phyloP scores from a whole-genome alignment of 371 early-diverging fungal genomes.

The Syncephalastrum racemosum region DNA sequence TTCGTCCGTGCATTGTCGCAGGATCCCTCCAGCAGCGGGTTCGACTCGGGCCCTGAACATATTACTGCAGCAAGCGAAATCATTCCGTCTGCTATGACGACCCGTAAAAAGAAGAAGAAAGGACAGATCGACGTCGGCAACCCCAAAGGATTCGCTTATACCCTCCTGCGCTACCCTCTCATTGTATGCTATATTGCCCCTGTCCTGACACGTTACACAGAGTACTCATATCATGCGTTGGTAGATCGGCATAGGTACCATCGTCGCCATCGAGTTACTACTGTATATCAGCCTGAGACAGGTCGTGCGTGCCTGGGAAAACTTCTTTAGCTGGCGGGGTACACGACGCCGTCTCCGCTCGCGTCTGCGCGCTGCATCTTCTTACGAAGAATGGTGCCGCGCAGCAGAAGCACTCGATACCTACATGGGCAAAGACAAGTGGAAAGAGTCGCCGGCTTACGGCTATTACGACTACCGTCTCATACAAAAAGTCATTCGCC shows the following conservation, averaged over 20 bases:
- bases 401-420: slow-evolving; percentile 72
- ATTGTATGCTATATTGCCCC: slow-evolving; percentile 43
- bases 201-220: neutral
- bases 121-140: slow-evolving; percentile 30
- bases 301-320: slow-evolving; percentile 76
- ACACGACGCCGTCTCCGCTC: slow-evolving; percentile 49
- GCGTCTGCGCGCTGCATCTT: slow-evolving; percentile 47
- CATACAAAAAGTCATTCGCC: slow-evolving; percentile 63
- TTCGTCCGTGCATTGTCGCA: slow-evolving; percentile 50
- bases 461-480: slow-evolving; percentile 72
- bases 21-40: slow-evolving; percentile 26
- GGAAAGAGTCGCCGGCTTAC: slow-evolving; percentile 67
- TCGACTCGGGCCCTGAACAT: slow-evolving; percentile 44
- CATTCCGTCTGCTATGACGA: slow-evolving; percentile 34
- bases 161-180: slow-evolving; percentile 59
- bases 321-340: slow-evolving; percentile 66
- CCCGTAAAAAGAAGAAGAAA: slow-evolving; percentile 20
- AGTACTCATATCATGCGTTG: neutral
- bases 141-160: slow-evolving; percentile 51
- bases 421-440: slow-evolving; percentile 67
- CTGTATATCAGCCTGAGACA: slow-evolving; percentile 69
- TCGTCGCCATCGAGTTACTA: slow-evolving; percentile 68
- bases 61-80: slow-evolving; percentile 54
- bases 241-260: slow-evolving; percentile 58
- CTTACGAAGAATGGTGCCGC: slow-evolving; percentile 72